Conservation (phyloP, 1,284 basidiomycete species). For the Xerocomus minutiporus region DNA sequence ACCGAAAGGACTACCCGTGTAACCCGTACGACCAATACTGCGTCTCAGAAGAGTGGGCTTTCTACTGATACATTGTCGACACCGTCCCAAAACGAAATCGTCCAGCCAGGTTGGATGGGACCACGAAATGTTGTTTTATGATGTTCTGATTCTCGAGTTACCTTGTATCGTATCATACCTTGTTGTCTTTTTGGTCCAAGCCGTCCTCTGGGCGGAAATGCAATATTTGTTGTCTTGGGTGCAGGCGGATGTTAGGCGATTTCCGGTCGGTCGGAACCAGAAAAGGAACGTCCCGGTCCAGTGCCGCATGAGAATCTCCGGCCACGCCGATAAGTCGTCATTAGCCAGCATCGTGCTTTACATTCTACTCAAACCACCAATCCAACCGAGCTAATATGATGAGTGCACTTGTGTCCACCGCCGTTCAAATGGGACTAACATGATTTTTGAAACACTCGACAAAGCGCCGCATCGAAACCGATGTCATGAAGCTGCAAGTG, state of each 20-base stretch:
- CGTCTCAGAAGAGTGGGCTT: constrained; percentile 68
- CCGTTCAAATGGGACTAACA: constrained; percentile 16
- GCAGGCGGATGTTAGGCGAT: not conserved
- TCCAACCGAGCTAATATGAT: constrained; percentile 34
- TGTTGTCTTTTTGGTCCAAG: constrained; percentile 1
- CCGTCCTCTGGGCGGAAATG: constrained; percentile 20
- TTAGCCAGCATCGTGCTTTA: constrained; percentile 4
- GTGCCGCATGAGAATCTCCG: constrained; percentile 8
- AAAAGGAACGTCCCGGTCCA: constrained; percentile 21
- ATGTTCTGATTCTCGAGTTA: constrained; percentile 12
- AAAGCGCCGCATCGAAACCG: constrained; percentile 96
- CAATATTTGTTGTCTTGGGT: not conserved
- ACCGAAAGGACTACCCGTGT: constrained; percentile 48
- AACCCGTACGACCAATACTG: constrained; percentile 58
- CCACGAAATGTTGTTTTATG: constrained; percentile 10
- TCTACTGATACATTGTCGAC: constrained; percentile 38
- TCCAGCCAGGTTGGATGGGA: constrained; percentile 1
- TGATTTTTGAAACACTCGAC: constrained; percentile 36
- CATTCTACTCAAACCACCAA: constrained; percentile 11
- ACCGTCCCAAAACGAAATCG: constrained; percentile 1
- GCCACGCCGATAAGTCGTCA: constrained; percentile 15
- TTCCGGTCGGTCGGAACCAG: constrained; percentile 8
- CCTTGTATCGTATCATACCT: constrained; percentile 21
- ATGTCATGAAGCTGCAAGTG: constrained; percentile 97
- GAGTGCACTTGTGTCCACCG: constrained; percentile 25